These are phyloP conservation scores for Podila verticillata DNA, from an alignment of 192 early-diverging fungal species.

Conservation along the genomic window DNA sequence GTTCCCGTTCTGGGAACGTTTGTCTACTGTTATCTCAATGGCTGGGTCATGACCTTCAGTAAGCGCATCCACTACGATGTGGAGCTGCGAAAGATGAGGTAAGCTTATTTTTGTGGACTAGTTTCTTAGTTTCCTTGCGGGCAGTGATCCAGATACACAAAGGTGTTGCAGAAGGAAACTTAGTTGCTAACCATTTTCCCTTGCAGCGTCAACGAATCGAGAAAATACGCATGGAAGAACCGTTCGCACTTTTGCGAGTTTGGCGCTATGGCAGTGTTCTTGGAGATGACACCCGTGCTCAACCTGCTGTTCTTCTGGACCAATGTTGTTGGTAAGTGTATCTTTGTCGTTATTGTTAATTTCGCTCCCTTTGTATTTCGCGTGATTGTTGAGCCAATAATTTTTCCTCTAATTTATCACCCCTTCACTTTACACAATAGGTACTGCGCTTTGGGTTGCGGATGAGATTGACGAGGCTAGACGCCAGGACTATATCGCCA, in stretches of 20 bases:
- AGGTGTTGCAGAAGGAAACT: background rate
- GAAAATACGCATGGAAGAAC: slow-evolving; percentile 58
- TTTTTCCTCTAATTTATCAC: background rate
- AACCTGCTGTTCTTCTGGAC: slow-evolving; percentile 76
- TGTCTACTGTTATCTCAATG: slow-evolving; percentile 65
- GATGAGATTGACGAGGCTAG: slow-evolving; percentile 64
- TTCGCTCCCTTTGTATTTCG: background rate
- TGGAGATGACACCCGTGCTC: slow-evolving; percentile 71
- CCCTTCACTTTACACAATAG: background rate
- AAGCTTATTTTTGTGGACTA: background rate
- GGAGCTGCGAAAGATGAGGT: slow-evolving; percentile 55
- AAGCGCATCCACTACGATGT: slow-evolving; percentile 62
- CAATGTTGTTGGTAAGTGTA: slow-evolving; percentile 64
- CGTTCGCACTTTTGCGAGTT: slow-evolving; percentile 47
- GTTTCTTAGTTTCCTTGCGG: background rate
- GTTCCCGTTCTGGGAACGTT: slow-evolving; percentile 66
- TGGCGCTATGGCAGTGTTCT: slow-evolving; percentile 63
- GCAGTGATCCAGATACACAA: background rate
- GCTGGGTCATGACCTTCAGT: slow-evolving; percentile 61
- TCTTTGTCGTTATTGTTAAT: background rate
- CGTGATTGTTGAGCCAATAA: background rate
- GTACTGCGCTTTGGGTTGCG: slow-evolving; percentile 63
- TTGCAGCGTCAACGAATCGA: slow-evolving; percentile 52
- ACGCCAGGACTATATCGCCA: slow-evolving; percentile 28
- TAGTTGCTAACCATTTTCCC: background rate